These are phyloP conservation scores for Pleurotus cornucopiae DNA, from an alignment of 768 basidiomycete species.

Conservation along the genomic window DNA sequence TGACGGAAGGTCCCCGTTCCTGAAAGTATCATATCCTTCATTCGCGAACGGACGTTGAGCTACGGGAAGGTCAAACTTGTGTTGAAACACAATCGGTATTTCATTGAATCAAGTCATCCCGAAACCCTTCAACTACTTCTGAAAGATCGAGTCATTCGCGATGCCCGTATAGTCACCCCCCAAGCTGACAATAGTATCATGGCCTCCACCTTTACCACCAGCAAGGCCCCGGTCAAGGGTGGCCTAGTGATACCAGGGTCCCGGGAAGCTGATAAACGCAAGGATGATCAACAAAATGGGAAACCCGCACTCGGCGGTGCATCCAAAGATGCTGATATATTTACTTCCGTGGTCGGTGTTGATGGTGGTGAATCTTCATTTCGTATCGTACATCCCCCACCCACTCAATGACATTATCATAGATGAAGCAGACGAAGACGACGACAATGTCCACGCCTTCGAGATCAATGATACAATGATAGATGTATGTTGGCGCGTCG, in stretches of 20 bases:
- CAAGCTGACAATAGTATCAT: slow-evolving; percentile 73
- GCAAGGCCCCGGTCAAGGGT: slow-evolving; percentile 79
- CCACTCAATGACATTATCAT: neutral
- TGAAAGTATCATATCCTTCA: slow-evolving; percentile 78
- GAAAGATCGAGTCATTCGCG: slow-evolving; percentile 81
- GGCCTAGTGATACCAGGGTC: slow-evolving; percentile 87
- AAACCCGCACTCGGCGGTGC: slow-evolving; percentile 21
- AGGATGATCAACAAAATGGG: slow-evolving; percentile 35
- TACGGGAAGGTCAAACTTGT: slow-evolving; percentile 99
- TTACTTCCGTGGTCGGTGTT: slow-evolving; percentile 95
- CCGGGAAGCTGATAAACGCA: slow-evolving; percentile 68
- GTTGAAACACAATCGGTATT: slow-evolving; percentile 96
- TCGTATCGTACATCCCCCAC: neutral
- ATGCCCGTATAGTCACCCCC: slow-evolving; percentile 72
- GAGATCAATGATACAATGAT: slow-evolving; percentile 94
- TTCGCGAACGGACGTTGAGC: slow-evolving; percentile 89
- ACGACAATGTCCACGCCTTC: slow-evolving; percentile 95
- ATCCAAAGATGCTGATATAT: slow-evolving; percentile 68
- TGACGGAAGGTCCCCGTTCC: slow-evolving; percentile 81
- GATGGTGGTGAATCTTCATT: slow-evolving; percentile 60
- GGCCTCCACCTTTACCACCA: slow-evolving; percentile 70
- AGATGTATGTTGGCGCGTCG: slow-evolving; percentile 48
- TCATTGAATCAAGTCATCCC: slow-evolving; percentile 92
- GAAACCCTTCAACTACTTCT: slow-evolving; percentile 87
- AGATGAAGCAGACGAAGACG: slow-evolving; percentile 98